Evolutionary conservation across 1,139 yeast species (phyloP).

Genomic region (Taiozyma sp.): DNA sequence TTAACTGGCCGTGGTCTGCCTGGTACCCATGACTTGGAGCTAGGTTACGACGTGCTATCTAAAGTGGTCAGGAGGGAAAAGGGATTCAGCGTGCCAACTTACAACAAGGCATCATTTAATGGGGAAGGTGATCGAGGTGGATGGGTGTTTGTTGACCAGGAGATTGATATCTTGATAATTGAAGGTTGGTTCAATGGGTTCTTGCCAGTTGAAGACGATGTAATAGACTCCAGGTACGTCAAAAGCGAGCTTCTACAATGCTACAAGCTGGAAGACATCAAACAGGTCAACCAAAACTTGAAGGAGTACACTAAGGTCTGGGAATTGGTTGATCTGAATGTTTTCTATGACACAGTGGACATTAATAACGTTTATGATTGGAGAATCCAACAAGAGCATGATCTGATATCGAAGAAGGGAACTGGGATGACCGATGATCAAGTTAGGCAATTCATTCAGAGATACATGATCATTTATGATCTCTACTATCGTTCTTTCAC

Average conservation of each 20-base stretch:
- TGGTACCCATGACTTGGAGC: constrained; percentile 79
- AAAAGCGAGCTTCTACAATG: constrained; percentile 9
- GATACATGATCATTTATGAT: constrained; percentile 85
- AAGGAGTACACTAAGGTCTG: constrained; percentile 51
- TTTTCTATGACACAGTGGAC: constrained; percentile 57
- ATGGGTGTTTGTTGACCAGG: constrained; percentile 36
- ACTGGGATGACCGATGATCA: constrained; percentile 75
- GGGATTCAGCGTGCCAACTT: constrained; percentile 52
- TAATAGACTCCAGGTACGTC: constrained; percentile 14
- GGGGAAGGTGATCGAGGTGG: constrained; percentile 78
- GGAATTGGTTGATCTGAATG: constrained; percentile 52
- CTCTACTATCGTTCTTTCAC: constrained; percentile 52
- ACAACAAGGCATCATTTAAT: constrained; percentile 67
- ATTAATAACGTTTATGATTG: constrained; percentile 67
- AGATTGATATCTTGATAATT: constrained; percentile 62
- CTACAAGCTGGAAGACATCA: constrained; percentile 29
- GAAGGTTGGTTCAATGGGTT: constrained; percentile 98
- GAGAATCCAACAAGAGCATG: constrained; percentile 85
- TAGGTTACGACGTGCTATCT: constrained; percentile 26
- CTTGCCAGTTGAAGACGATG: constrained; percentile 35
- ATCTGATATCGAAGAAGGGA: constrained; percentile 47
- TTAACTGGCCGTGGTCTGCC: constrained; percentile 85
- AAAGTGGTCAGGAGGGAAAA: constrained; percentile 22
- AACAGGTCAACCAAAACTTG: constrained; percentile 47
- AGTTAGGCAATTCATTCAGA: constrained; percentile 63